Base-by-base conservation (phyloP, 225 moss, liverwort and hornwort species). In the Physcomitrellopsis africana region DNA sequence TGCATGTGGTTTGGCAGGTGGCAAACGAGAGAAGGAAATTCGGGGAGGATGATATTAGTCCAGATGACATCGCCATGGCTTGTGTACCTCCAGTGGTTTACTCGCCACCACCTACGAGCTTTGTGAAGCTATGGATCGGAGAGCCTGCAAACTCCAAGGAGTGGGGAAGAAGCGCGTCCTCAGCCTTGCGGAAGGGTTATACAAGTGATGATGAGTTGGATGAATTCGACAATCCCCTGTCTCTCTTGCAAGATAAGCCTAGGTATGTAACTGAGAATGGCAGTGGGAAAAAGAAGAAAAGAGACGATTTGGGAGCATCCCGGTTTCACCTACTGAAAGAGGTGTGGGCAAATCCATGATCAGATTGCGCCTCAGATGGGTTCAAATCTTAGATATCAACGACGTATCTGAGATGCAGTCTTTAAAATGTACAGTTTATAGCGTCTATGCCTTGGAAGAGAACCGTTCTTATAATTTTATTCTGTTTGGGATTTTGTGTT, bases 171-270 rank as follows among this genome's bases (percentile, higher is more conserved):
- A 89, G 89, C 70, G 82, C 78, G n/a, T 85, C 86, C 13, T 99
- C 99, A 26, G 78, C 95, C 70, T 84, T 99, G 80, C 80, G 99
- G 74, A 99, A 93, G 81, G 95, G 95, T 54, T 99, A 99, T 65
- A 93, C 99, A 12, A 95, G 95, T 61, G 95, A 99, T 72, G 99
- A 95, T 26, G 95, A 95, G 69, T 77, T 95, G 88, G 89, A 88
- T 48, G 91, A 91, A 53, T 86, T 81, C 79, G 87, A 90, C 67
- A 81, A 91, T 66, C 82, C 87, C 15, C 62, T 84, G 15, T 64
- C 82, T 48, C 68, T 81, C 60, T 59, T 93, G 76, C 93, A 93
- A 73, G 93, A 93, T 62, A 89, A 84, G 72, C 82, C 86, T 32
- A 79, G 75, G 58, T 74, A 83, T 70, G 76, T 67, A 63, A 82